Evolutionary conservation across 495 filamentous ascomycete species (phyloP).

Genomic region (Xylaria acuta): DNA sequence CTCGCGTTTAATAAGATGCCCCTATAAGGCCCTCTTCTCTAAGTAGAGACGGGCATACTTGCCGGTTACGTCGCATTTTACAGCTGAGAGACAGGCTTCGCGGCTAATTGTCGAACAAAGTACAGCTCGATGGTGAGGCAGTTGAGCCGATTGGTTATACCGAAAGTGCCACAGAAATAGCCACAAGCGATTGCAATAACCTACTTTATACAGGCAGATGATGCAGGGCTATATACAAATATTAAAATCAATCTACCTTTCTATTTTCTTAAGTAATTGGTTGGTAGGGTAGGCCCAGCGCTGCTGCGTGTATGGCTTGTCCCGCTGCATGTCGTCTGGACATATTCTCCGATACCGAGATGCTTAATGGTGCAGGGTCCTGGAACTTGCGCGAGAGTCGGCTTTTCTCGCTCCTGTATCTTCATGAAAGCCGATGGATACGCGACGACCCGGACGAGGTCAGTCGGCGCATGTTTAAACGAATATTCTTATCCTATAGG

Average conservation of each 20-base stretch:
- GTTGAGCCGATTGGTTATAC: slow-evolving; percentile 12
- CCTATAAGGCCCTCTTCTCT: too few relatives aligned
- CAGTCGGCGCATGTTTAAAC: background rate
- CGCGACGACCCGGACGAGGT: background rate
- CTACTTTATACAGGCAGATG: background rate
- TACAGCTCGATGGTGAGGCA: background rate
- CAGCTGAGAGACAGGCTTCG: background rate
- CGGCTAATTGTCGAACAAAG: slow-evolving; percentile 14
- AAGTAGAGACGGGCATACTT: background rate
- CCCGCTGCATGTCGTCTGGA: slow-evolving; percentile 3
- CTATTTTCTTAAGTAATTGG: slow-evolving; percentile 1
- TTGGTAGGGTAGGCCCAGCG: background rate
- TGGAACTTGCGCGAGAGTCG: background rate
- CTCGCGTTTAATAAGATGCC: background rate
- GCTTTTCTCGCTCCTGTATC: background rate
- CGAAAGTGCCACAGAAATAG: background rate
- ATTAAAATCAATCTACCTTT: slow-evolving; percentile 5
- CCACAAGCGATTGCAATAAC: background rate
- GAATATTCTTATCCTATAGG: too few relatives aligned
- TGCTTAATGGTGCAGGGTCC: background rate
- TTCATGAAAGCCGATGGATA: background rate
- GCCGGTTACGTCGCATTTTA: background rate
- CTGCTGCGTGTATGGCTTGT: background rate
- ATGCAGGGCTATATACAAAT: background rate
- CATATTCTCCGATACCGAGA: background rate